Evolutionary conservation across 2,329 filamentous ascomycete genomes (phyloP).

Genomic region (Talaromyces sp.): DNA sequence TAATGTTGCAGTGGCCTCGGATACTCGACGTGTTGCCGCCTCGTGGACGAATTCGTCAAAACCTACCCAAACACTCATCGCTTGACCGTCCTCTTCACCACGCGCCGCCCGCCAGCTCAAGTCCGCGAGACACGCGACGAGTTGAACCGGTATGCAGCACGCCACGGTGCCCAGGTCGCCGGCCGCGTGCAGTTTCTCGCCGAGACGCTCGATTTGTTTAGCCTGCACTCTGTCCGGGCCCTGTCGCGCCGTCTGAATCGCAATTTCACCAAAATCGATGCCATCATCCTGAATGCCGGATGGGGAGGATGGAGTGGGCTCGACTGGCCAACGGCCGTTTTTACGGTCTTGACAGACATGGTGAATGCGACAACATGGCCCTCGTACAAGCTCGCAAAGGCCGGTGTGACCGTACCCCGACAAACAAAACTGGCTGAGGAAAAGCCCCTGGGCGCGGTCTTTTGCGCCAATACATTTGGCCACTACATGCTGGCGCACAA

Average conservation of each 20-base stretch:
- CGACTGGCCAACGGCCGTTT: constrained; percentile 60
- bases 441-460: constrained; percentile 70
- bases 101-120: constrained; percentile 65
- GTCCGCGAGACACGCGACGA: constrained; percentile 42
- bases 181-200: constrained; percentile 48
- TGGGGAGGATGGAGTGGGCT: constrained; percentile 82
- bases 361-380: constrained; percentile 71
- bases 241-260: constrained; percentile 47
- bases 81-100: constrained; percentile 78
- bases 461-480: constrained; percentile 89
- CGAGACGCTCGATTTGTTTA: constrained; percentile 55
- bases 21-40: constrained; percentile 72
- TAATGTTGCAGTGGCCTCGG: constrained; percentile 67
- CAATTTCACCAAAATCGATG: constrained; percentile 66
- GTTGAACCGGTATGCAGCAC: constrained; percentile 49
- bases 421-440: constrained; percentile 47
- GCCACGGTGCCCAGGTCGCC: constrained; percentile 35
- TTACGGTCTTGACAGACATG: constrained; percentile 56
- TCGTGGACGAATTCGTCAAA: constrained; percentile 84
- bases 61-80: constrained; percentile 61
- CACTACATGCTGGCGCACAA: constrained; percentile 86
- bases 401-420: constrained; percentile 50
- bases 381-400: constrained; percentile 62
- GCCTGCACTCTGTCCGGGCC: constrained; percentile 51
- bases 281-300: constrained; percentile 79